Base-by-base conservation (phyloP, 257 asterid genomes). In the Fraxinus anomala region DNA sequence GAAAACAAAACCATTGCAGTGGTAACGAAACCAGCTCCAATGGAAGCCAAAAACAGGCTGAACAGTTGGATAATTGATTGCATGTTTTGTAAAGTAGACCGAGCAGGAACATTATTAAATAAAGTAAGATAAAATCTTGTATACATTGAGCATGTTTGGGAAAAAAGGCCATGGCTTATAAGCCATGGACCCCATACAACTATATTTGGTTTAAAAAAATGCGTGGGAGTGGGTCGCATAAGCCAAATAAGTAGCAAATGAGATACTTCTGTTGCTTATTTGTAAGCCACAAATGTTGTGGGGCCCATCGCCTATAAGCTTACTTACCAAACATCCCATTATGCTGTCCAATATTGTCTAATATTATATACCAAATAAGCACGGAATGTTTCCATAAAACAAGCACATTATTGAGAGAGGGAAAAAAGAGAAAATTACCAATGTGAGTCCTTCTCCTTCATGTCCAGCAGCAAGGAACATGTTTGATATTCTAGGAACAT, bases 401-500 rank as follows among this genome's bases (percentile, higher is more conserved):
- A 49, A 77, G 5, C 39, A 30, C 28, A 5, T 59, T 39, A 54
- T 36, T 3, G 31, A 47, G 23, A 68, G 68, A 23, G 74, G 59
- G 42, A 66, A 56, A 47, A 68, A 34, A 37, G 16, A 34, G 76
- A 74, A 74, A 36, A 39, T 72, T 90, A 95, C 98, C 97, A 93
- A 79, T 10, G 97, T 81, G 72, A 95, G 92, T 61, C 99, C 98
- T 91, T 93, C 98, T 78, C 99, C 99, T 89, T 95, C 99, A 77
- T 95, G 99, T n/a, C 98, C 99, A 39, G 94, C 93, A 19, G 97
- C 97, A 82, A 91, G 42, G 47, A 85, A 89, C 67, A 90, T 83
- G 76, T 91, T 95, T 2, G 96, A 80, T 56, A 86, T 78, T 75
- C 94, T 92, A 72, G 98, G 96, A 77, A 95, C 94, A 16, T 88